Percentiles rank a stretch among this genome's conserved stretches.
phyloP scores from a whole-genome alignment of 2,329 filamentous ascomycete species.

The Trichoderma cornu-damae region DNA sequence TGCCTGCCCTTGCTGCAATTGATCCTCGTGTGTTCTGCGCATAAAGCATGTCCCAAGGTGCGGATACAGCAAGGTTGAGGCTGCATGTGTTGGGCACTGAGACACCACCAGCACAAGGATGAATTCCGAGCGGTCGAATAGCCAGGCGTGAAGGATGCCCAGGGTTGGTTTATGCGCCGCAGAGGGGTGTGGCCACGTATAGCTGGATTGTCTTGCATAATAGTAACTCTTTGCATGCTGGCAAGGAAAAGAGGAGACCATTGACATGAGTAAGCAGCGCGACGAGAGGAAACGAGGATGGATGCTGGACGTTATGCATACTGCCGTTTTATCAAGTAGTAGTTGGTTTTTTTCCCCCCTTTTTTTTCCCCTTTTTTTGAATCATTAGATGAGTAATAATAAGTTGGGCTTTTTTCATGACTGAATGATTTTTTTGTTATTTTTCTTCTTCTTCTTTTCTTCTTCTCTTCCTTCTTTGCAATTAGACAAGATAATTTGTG shows the following conservation, averaged over 20 bases:
- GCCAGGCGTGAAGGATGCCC: not conserved
- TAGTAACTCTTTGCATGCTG: not conserved
- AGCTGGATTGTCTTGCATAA: not conserved
- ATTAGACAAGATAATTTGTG: not conserved
- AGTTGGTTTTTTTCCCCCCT: not conserved
- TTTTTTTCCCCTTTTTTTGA: too few relatives aligned
- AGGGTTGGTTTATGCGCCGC: not conserved
- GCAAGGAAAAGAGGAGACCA: not conserved
- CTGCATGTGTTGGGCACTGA: slow-evolving; percentile 45
- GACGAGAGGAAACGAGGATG: not conserved
- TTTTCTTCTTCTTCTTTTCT: not conserved
- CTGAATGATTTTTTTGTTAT: not conserved
- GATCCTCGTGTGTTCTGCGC: slow-evolving; percentile 23
- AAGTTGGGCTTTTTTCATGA: not conserved
- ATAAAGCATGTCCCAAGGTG: slow-evolving; percentile 19
- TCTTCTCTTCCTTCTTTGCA: not conserved
- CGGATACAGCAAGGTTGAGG: slow-evolving; percentile 18
- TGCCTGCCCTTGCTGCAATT: slow-evolving; percentile 14
- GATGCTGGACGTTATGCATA: not conserved
- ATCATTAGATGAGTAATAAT: too few relatives aligned
- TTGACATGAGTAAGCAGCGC: not conserved
- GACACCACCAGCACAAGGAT: slow-evolving; percentile 41
- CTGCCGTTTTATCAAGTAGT: not conserved
- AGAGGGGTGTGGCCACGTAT: slow-evolving; percentile 10
- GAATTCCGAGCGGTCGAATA: slow-evolving; percentile 25